These are phyloP conservation scores for Hanseniaspora pseudoguilliermondii DNA, from an alignment of 805 yeast genomes.

Conservation along the genomic window DNA sequence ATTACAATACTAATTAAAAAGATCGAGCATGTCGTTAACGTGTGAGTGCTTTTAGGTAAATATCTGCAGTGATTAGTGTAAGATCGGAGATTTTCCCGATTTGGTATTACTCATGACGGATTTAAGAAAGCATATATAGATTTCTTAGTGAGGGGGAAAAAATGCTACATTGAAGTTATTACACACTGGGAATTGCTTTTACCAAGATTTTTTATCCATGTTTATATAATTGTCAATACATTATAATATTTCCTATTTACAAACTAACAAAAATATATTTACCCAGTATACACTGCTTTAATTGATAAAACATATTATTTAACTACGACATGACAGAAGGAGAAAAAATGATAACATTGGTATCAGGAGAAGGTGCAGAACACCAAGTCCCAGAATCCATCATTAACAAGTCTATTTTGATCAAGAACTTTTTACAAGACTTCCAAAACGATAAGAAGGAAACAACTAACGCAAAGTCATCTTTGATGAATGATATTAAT, in stretches of 20 bases:
- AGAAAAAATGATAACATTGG: background rate
- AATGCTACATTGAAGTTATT: no score
- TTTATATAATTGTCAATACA: no score
- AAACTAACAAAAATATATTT: no score
- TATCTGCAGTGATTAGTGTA: no score
- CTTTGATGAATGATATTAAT: conserved; percentile 9
- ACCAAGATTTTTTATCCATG: no score
- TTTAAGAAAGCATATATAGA: no score
- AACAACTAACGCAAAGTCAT: background rate
- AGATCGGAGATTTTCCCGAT: background rate
- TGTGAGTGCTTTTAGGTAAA: background rate
- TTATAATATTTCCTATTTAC: no score
- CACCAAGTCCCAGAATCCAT: conserved; percentile 1
- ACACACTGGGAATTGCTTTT: no score
- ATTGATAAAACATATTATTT: background rate
- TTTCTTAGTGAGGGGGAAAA: no score
- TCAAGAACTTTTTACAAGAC: conserved; percentile 6
- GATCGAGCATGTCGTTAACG: background rate
- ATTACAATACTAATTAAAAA: conserved; percentile 3
- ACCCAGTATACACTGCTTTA: no score
- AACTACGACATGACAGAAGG: background rate
- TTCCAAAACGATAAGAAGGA: background rate
- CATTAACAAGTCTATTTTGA: conserved; percentile 4
- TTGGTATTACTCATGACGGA: background rate
- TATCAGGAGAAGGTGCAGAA: conserved; percentile 11